Evolutionary conservation across 1,284 basidiomycete genomes (phyloP), one percentile per base, ranked within the genome.

Genomic region (Cutaneotrichosporon arboriforme): DNA sequence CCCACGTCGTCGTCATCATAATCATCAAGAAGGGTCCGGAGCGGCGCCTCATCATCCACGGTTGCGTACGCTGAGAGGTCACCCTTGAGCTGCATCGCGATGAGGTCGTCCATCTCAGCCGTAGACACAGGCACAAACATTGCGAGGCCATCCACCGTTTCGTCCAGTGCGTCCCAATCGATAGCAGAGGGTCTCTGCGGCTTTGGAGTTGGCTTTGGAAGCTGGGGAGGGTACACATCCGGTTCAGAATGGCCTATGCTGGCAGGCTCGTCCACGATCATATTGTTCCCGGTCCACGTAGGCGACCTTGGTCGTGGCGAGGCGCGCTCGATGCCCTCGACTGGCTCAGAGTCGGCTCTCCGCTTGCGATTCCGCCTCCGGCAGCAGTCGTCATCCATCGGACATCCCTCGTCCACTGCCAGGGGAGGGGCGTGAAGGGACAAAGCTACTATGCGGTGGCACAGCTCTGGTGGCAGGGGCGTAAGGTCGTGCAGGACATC

Each of bases 61-160:
- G 10, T 12, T 2, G 17, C 12, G 23, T 42, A 49, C 15, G 17
- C 20, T 33, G 7, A 9, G 8, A 17, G 12, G 33, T 49, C 48
- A 10, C 21, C 26, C 9, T 14, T 20, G 31, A 49, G 15, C 20
- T 49, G 48, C 2, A 39, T 33, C 12, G 23, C 48, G 18, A 49
- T 21, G 39, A 49, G 48, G 10, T 8, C 33, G 21, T 49, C 48
- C 48, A 49, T 49, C 40, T 49, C 48, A 4, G 13, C 9, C 5
- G 33, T 26, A 2, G 48, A 42, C n/a, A 49, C 48, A 10, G 40
- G 40, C 12, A 49, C 40, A 13, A 42, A 42, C n/a, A 41, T 17
- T 4, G 34, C 48, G 14, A 49, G 48, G 15, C 26, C 18, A 31
- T 42, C 33, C 0, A 49, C 14, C 15, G 18, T 20, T 8, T 18